These are phyloP conservation scores for Phytophthora megakarya DNA, from an alignment of 352 stramenopile genomes.

Conservation along the genomic window DNA sequence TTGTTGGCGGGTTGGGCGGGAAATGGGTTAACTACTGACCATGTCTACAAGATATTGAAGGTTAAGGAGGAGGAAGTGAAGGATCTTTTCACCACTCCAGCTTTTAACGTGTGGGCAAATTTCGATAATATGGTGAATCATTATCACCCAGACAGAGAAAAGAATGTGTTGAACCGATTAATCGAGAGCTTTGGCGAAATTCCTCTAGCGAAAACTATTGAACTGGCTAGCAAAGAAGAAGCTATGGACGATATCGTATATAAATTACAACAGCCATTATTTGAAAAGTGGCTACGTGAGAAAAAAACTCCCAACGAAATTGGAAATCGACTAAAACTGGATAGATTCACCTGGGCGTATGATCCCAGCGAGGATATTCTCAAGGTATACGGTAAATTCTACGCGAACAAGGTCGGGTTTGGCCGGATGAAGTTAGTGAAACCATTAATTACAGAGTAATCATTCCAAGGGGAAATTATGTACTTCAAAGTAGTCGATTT, in stretches of 20 bases:
- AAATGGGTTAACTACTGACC: background rate
- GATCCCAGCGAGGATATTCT: background rate
- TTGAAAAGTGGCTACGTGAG: background rate
- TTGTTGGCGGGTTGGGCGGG: background rate
- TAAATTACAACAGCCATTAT: background rate
- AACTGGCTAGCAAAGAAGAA: background rate
- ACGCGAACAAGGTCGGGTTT: too few species aligned
- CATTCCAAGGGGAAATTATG: too few species aligned
- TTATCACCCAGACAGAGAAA: background rate
- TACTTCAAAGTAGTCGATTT: too few species aligned
- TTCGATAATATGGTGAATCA: background rate
- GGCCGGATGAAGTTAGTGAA: too few species aligned
- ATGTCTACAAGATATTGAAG: background rate
- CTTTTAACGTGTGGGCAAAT: background rate
- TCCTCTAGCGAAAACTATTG: background rate
- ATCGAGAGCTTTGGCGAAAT: background rate
- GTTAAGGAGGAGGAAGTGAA: background rate
- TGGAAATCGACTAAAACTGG: background rate
- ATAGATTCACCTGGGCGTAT: background rate
- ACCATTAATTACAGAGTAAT: too few species aligned
- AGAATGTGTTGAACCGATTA: background rate
- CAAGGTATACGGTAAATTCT: background rate
- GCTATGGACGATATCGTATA: background rate
- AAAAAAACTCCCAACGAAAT: background rate
- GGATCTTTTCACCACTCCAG: conserved; percentile 2